These are phyloP conservation scores for Henckelia pumila DNA, from an alignment of 257 asterid genomes.

Conservation along the genomic window DNA sequence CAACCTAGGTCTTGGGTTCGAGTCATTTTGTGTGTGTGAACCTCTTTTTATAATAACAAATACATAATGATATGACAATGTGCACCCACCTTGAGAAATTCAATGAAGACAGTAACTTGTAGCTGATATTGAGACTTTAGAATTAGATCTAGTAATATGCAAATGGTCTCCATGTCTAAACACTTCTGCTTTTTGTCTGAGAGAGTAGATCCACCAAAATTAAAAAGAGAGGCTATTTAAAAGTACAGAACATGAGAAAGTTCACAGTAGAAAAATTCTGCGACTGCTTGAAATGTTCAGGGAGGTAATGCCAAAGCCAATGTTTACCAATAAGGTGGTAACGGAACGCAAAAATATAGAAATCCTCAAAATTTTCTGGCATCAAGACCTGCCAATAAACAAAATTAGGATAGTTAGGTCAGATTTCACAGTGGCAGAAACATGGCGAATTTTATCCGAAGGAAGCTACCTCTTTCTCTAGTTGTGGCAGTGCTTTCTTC, in stretches of 20 bases:
- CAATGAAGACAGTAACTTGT: conserved; percentile 58
- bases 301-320: not conserved
- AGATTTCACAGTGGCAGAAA: conserved; percentile 18
- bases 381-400: conserved; percentile 36
- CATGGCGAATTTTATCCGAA: conserved; percentile 1
- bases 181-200: conserved; percentile 89
- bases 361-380: conserved; percentile 54
- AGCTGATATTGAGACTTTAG: conserved; percentile 51
- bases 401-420: conserved; percentile 22
- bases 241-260: conserved; percentile 8
- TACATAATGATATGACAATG: not conserved
- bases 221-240: not conserved
- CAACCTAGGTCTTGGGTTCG: not conserved
- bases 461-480: conserved; percentile 67
- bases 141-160: conserved; percentile 67
- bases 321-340: conserved; percentile 71
- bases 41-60: too few relatives aligned
- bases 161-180: conserved; percentile 77
- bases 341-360: conserved; percentile 60
- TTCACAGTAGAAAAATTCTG: not conserved
- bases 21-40: not conserved
- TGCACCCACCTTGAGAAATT: conserved; percentile 61
- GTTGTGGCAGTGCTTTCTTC: conserved; percentile 74
- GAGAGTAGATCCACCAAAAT: conserved; percentile 22
- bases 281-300: conserved; percentile 6